Base-by-base conservation (phyloP, 768 basidiomycete species). In the Boletus tomentosulus region DNA sequence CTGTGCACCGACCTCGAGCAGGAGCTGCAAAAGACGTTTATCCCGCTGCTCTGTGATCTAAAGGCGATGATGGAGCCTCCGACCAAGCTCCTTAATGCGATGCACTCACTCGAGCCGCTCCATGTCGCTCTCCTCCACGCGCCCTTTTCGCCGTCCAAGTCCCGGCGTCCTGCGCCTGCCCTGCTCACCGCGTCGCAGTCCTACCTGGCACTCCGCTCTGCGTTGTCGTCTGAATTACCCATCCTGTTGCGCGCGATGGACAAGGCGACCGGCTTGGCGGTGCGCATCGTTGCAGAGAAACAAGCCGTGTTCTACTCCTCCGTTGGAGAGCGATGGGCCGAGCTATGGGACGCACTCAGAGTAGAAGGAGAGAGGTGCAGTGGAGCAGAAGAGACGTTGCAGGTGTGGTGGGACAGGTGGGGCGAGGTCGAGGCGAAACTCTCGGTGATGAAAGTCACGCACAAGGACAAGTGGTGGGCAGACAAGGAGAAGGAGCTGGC, bases 311-410 rank as follows among this genome's bases (percentile, higher is more conserved):
- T 86, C 62, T 92, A 82, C 73, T 55, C 67, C 15, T 79, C 80
- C 37, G 78, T 87, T 6, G 75, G 79, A 41, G 81, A 82, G 47
- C 73, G 78, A 28, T 92, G 90, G 90, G 78, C 75, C 2, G 84
- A 83, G n/a, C 70, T 92, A n/a, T 92, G 90, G 90, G 87, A 91
- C 55, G 87, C 86, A 64, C 70, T 88, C n/a, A 73, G 79, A 10
- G 82, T 86, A 4, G 87, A 87, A 19, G 85, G 84, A 2, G 85
- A 87, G 71, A 68, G 79, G 72, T 85, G 85, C 56, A 83, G 78
- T 1, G 85, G 83, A 7, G 77, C 78, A 6, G 78, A 76, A 9
- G 89, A 91, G 73, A 92, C 90, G 22, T 63, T 84, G 27, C 74
- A 74, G 0, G 86, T 90, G 10, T 92, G 90, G 89, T 74, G 76